phyloP scores from a whole-genome alignment of 2,329 filamentous ascomycete species.

The Colletotrichum sp. region DNA sequence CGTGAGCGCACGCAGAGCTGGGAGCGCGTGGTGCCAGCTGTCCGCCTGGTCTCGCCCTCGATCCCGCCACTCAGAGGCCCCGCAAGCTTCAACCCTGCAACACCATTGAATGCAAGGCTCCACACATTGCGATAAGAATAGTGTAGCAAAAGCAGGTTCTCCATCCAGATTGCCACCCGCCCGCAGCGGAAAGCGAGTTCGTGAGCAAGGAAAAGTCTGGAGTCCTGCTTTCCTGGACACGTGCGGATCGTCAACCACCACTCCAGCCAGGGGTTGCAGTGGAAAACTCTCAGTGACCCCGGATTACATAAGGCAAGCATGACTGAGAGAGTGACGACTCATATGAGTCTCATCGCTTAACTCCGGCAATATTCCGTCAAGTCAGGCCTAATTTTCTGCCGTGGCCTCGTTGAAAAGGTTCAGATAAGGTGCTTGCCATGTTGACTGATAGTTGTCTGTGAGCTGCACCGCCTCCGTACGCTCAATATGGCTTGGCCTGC shows the following conservation, averaged over 20 bases:
- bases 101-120: not conserved
- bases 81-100: not conserved
- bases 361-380: not conserved
- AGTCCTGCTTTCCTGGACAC: not conserved
- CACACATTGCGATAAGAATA: constrained; percentile 6
- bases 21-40: constrained; percentile 2
- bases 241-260: not conserved
- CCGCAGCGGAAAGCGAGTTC: not conserved
- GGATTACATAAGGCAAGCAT: not conserved
- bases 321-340: not conserved
- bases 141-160: not conserved
- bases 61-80: not conserved
- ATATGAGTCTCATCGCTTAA: not conserved
- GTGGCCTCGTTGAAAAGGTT: not conserved
- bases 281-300: not conserved
- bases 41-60: not conserved
- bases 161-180: not conserved
- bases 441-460: not conserved
- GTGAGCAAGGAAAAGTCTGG: not conserved
- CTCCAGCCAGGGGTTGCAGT: not conserved
- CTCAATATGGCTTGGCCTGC: not conserved
- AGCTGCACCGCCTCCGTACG: not conserved
- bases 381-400: not conserved
- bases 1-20: not conserved
- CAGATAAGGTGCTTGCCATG: not conserved